Evolutionary conservation across 306 rosid species (phyloP).

Genomic region (Astragalus glycyphyllos): DNA sequence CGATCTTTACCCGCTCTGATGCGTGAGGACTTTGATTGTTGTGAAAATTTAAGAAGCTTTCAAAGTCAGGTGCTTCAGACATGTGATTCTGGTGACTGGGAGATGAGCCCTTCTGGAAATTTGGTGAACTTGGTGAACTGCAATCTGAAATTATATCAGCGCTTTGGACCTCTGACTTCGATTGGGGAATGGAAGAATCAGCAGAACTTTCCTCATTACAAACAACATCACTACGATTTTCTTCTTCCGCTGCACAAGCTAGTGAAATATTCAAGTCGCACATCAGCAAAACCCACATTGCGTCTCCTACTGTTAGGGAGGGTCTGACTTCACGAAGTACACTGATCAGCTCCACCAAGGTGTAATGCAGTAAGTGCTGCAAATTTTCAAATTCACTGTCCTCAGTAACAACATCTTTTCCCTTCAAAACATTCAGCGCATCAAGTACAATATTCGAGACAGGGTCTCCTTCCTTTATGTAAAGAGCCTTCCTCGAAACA

Average conservation of each 20-base stretch:
- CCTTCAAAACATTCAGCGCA: conserved; percentile 47
- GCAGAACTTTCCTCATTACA: conserved; percentile 35
- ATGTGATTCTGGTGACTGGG: conserved; percentile 29
- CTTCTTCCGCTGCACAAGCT: conserved; percentile 54
- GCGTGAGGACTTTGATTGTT: conserved; percentile 32
- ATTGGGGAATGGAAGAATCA: conserved; percentile 34
- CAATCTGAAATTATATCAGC: conserved; percentile 33
- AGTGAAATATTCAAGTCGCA: conserved; percentile 65
- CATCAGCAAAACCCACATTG: conserved; percentile 75
- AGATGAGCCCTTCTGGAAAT: conserved; percentile 30
- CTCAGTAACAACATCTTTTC: conserved; percentile 25
- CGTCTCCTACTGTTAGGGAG: conserved; percentile 63
- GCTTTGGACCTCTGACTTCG: conserved; percentile 38
- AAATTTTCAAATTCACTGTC: conserved; percentile 48
- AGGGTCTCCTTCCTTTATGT: conserved; percentile 51
- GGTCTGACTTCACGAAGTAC: conserved; percentile 65
- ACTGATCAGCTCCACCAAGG: conserved; percentile 67
- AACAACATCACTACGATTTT: conserved; percentile 36
- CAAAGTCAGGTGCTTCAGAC: conserved; percentile 45
- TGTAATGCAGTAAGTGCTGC: conserved; percentile 56
- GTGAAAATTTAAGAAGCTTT: conserved; percentile 31
- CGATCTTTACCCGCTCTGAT: conserved; percentile 35
- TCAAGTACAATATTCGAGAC: conserved; percentile 50
- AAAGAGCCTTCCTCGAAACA: conserved; percentile 60
- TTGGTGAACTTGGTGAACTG: conserved; percentile 12